Evolutionary conservation across 305 asterid genomes (phyloP).

Genomic region (Fraxinus baroniana): DNA sequence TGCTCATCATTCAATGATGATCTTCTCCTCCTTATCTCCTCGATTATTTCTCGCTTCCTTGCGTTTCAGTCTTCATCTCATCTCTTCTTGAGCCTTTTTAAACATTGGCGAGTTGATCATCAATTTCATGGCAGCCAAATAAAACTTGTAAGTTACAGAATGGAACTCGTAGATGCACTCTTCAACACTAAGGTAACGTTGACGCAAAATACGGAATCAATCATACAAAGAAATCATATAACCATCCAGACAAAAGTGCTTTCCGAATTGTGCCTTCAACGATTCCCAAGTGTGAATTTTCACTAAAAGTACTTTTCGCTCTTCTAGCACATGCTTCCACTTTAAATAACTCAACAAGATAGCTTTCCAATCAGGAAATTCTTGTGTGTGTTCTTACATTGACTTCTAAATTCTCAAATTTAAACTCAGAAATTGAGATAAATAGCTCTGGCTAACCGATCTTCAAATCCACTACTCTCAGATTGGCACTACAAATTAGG

Average conservation of each 20-base stretch:
- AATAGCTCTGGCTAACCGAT: background rate
- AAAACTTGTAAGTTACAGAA: background rate
- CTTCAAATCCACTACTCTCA: background rate
- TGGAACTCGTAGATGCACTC: background rate
- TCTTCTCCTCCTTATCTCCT: background rate
- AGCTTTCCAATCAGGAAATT: background rate
- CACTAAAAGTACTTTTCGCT: background rate
- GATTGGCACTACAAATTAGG: background rate
- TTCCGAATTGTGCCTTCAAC: background rate
- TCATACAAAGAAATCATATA: background rate
- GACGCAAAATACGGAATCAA: background rate
- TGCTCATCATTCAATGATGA: background rate
- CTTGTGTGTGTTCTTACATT: background rate
- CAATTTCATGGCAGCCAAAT: background rate
- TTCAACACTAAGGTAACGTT: background rate
- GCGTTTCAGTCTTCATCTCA: background rate
- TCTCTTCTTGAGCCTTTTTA: background rate
- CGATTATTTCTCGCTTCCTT: background rate
- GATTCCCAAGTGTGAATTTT: background rate
- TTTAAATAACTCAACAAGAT: background rate
- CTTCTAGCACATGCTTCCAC: background rate
- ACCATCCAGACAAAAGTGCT: background rate
- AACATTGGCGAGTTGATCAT: background rate
- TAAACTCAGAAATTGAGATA: background rate
- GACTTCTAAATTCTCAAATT: background rate